Evolutionary conservation across 768 basidiomycete genomes (phyloP), one percentile per base, ranked within the genome.

Genomic region (Lactarius hengduanensis): DNA sequence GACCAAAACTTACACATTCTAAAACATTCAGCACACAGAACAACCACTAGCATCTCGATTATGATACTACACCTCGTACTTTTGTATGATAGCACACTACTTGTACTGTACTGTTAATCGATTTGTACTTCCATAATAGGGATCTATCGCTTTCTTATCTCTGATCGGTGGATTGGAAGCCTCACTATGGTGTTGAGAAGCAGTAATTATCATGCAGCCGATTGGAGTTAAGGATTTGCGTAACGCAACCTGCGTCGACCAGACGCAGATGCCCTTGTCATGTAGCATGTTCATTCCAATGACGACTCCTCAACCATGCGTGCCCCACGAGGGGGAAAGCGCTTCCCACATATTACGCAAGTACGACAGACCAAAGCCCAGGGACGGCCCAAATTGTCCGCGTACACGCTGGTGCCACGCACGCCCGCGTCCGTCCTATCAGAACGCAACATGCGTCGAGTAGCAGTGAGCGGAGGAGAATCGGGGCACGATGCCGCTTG

Each of bases 51-150:
- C 36, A 59, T 67, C 61, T 26, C 22, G 11, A 30, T 43, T 28
- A 63, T 62, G 26, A 53, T 47, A 61, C 18, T 36, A 30, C 62
- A 47, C n/a, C n/a, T 41, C 34, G 40, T 45, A 57, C n/a, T 40
- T 45, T 59, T 36, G 41, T 40, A 40, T 67, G 66, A 40, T 67
- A 67, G 54, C 66, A 67, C 36, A 55, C 34, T 63, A 67, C 62
- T 62, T 62, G 61, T 62, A 62, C 32, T 63, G 62, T 63, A 63
- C 36, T 67, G 58, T 60, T 63, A 67, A 67, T 67, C 58, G 66
- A 63, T 67, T 67, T 67, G 66, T 67, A 67, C 34, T 50, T 56
- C 41, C 34, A 58, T 30, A 22, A 22, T 15, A 10, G 28, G 22
- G 4, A 5, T 3, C 34, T 34, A n/a, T 22, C 11, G 18, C 40